Evolutionary conservation across 306 rosid species (phyloP), one percentile per base, ranked within the genome.

Genomic region (Boehmeria nivea): DNA sequence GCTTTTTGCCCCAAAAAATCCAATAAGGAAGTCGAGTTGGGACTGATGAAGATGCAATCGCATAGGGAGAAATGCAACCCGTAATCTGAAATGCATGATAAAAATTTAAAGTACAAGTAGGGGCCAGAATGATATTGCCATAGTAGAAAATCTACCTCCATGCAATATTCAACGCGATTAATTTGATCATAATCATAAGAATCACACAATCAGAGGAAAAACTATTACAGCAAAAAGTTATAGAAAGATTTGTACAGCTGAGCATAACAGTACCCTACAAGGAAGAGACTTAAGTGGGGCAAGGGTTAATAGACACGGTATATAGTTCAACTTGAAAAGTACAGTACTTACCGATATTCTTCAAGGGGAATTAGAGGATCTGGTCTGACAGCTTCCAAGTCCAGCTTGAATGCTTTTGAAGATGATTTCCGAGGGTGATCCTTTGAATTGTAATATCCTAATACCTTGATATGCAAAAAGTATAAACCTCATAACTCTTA

Each of bases 281-380:
- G 12, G 11, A 28, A 51, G 10, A 46, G n/a, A n/a, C n/a, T n/a
- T 21, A 46, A 46, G 25, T n/a, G 31, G 27, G 33, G 54, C 33
- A 23, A 11, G 12, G 8, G n/a, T 4, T 48, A n/a, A n/a, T n/a
- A n/a, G n/a, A n/a, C n/a, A n/a, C 19, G 51, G 6, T 16, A 51
- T 20, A 52, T 13, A 12, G 26, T 6, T 16, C 36, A 37, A 20
- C 54, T 21, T 48, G n/a, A n/a, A 66, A 48, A 28, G 6, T 12
- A 12, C 2, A 31, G 44, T 14, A 36, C 13, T 43, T 73, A 87
- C 99, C 96, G 84, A 64, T 84, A 87, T 76, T 91, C 99, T 80
- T 91, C 99, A 60, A 91, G 99, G 48, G 99, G 96, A 43, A 83
- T 84, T 54, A 59, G 51, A 67, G 99, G 96, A 81, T 91, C 95